Conservation (phyloP, 179 eudicot species). For the Amaranthus tricolor region DNA sequence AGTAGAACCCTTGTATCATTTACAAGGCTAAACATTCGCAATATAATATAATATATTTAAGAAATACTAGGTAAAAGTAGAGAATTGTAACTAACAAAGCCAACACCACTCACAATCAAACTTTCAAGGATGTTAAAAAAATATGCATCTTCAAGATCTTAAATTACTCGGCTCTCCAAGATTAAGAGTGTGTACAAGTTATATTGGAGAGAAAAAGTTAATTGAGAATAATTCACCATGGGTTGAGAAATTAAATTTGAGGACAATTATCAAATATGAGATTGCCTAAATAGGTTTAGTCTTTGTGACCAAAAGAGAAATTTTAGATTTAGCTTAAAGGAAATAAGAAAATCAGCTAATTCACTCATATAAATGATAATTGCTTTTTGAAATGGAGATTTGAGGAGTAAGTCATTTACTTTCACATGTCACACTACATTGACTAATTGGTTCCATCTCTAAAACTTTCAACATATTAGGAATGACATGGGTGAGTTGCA, state of each 20-base stretch:
- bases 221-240: no score
- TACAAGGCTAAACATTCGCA: not conserved
- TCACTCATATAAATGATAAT: no score
- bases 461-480: no score
- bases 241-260: not conserved
- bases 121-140: not conserved
- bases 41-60: not conserved
- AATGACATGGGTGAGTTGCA: no score
- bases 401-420: no score
- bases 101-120: not conserved
- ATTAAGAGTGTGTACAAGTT: not conserved
- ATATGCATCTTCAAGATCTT: not conserved
- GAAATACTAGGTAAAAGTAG: no score
- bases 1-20: not conserved
- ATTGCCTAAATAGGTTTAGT: no score
- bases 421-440: no score
- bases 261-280: not conserved
- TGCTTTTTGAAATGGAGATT: no score
- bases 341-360: no score
- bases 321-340: not conserved
- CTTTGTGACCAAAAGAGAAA: not conserved
- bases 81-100: not conserved
- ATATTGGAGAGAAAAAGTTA: no score
- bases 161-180: not conserved
- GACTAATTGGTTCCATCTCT: no score